Evolutionary conservation across 2,329 filamentous ascomycete species (phyloP).

Genomic region (Elsinoe arachidis): DNA sequence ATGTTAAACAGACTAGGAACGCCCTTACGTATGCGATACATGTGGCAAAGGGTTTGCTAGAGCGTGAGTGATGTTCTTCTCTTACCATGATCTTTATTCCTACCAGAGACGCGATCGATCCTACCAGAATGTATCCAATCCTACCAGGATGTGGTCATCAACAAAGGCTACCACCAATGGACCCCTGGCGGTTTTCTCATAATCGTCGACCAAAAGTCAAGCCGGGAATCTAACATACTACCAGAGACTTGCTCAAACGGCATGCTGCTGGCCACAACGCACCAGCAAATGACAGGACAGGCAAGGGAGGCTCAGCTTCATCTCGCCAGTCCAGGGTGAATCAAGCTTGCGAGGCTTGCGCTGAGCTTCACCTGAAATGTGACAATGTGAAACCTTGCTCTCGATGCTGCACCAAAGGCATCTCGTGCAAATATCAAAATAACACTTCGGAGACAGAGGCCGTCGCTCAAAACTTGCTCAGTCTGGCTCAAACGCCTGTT

Average conservation of each 20-base stretch:
- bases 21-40: constrained; percentile 37
- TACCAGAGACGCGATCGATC: too few species aligned
- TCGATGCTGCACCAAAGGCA: constrained; percentile 42
- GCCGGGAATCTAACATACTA: not conserved
- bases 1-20: constrained; percentile 28
- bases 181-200: not conserved
- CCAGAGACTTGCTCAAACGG: constrained; percentile 43
- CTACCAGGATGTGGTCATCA: too few species aligned
- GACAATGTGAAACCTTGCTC: constrained; percentile 48
- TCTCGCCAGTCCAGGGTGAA: constrained; percentile 34
- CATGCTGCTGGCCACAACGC: constrained; percentile 39
- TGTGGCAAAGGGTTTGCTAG: constrained; percentile 41
- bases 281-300: constrained; percentile 26
- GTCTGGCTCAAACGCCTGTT: constrained; percentile 8
- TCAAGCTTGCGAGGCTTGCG: constrained; percentile 46
- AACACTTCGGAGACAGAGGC: constrained; percentile 26
- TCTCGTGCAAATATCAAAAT: constrained; percentile 33
- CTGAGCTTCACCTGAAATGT: constrained; percentile 44
- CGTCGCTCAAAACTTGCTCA: constrained; percentile 17
- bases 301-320: constrained; percentile 23
- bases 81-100: not conserved
- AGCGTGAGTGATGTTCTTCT: constrained; percentile 26
- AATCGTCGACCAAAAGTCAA: not conserved
- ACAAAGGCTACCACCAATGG: not conserved
- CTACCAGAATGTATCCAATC: too few species aligned